Conservation (phyloP, 768 basidiomycete genomes). For the Coprinopsis marcescibilis region DNA sequence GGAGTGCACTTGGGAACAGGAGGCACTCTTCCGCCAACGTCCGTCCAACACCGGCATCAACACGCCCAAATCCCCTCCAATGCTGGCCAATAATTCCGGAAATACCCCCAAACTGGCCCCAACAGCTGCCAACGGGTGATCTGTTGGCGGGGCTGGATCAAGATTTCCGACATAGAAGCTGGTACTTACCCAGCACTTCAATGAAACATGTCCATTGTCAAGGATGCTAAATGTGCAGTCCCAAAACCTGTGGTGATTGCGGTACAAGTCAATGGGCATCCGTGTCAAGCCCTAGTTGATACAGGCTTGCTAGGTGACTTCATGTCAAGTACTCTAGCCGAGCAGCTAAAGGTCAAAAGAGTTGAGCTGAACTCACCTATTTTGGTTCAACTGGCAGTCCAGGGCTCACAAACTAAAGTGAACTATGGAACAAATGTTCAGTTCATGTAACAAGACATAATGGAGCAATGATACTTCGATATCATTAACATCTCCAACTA, state of each 20-base stretch:
- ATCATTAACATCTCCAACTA: constrained; percentile 36
- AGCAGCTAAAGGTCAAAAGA: constrained; percentile 27
- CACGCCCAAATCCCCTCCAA: no score
- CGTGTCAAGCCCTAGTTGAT: constrained; percentile 29
- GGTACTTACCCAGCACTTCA: constrained; percentile 18
- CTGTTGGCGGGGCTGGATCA: no score
- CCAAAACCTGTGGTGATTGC: constrained; percentile 30
- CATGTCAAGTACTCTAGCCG: constrained; percentile 28
- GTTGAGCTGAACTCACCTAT: constrained; percentile 25
- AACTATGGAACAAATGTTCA: constrained; percentile 20
- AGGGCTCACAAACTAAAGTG: constrained; percentile 34
- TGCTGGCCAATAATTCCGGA: no score
- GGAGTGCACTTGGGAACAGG: no score
- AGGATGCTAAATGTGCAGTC: constrained; percentile 14
- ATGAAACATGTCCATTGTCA: constrained; percentile 17
- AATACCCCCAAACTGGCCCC: no score
- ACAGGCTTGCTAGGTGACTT: constrained; percentile 37
- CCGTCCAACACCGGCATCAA: no score
- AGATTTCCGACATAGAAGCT: no score
- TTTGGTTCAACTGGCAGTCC: constrained; percentile 32
- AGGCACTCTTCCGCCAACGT: no score
- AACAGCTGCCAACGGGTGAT: no score
- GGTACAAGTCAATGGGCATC: constrained; percentile 26
- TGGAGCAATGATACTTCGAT: constrained; percentile 26
- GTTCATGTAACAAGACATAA: constrained; percentile 30